Evolutionary conservation across 106 monocot genomes (phyloP).

Genomic region (Acanthochlamys bracteata): DNA sequence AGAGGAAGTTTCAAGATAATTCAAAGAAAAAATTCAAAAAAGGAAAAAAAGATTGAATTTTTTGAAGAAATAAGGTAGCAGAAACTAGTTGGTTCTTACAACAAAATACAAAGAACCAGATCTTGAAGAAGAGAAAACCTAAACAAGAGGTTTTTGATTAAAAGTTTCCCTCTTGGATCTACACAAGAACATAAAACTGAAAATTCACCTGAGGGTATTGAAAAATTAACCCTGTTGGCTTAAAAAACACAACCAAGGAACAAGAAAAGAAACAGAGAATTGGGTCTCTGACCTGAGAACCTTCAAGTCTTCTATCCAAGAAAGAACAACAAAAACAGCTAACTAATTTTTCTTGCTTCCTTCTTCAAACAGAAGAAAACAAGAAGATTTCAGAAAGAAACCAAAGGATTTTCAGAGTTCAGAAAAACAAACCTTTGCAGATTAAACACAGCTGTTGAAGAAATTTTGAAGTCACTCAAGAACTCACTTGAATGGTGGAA

Average conservation of each 20-base stretch:
- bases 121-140: not conserved
- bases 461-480: too few relatives aligned
- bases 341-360: not conserved
- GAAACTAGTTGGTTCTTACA: too few relatives aligned
- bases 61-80: not conserved
- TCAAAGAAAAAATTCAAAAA: not conserved
- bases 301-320: not conserved
- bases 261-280: not conserved
- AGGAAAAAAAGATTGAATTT: not conserved
- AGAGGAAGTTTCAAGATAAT: not conserved
- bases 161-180: slow-evolving; percentile 7
- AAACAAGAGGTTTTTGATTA: not conserved
- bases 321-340: not conserved
- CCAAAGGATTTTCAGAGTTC: not conserved
- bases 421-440: not conserved
- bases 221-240: slow-evolving; percentile 31
- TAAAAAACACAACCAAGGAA: not conserved
- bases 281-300: slow-evolving; percentile 1
- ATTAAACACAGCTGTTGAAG: not conserved
- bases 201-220: slow-evolving; percentile 19
- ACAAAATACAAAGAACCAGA: too few relatives aligned
- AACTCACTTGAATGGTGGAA: too few relatives aligned
- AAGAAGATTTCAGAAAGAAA: slow-evolving; percentile 4
- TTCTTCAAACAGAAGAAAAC: slow-evolving; percentile 1
- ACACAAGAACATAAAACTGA: slow-evolving; percentile 23